Conservation (phyloP, 1,284 basidiomycete genomes). For the Pisolithus thermaeus region DNA sequence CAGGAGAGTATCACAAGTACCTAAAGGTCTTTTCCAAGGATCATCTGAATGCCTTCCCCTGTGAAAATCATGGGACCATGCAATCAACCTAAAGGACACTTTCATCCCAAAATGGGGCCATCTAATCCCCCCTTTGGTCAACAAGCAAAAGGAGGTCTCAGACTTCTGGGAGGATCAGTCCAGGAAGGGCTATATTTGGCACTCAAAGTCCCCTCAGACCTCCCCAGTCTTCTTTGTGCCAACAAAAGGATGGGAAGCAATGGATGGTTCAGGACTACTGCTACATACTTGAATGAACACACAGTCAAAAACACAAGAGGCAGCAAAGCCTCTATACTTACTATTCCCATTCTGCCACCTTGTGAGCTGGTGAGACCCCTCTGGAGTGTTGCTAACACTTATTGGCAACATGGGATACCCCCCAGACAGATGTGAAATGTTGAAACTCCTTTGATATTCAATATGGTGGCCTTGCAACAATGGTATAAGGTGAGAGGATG, state of each 20-base stretch:
- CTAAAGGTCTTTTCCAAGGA: background rate
- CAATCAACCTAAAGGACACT: background rate
- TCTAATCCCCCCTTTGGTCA: background rate
- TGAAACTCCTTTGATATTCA: no score
- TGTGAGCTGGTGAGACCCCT: no score
- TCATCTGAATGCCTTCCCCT: background rate
- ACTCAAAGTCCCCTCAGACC: background rate
- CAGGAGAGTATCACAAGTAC: background rate
- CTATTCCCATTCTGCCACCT: no score
- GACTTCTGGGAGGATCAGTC: background rate
- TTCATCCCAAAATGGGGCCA: background rate
- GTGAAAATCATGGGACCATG: background rate
- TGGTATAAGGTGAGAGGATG: no score
- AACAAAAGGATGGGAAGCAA: background rate
- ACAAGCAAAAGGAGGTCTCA: background rate
- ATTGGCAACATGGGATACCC: no score
- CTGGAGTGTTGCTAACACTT: no score
- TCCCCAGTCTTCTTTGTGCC: background rate
- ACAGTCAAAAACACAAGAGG: background rate
- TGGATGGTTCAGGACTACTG: background rate
- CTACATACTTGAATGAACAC: background rate
- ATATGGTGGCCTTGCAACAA: no score
- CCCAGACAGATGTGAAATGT: no score
- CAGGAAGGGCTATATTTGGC: background rate
- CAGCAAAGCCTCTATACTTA: no score